phyloP scores from a whole-genome alignment of 2,329 filamentous ascomycete species.

The Claviceps cyperi region DNA sequence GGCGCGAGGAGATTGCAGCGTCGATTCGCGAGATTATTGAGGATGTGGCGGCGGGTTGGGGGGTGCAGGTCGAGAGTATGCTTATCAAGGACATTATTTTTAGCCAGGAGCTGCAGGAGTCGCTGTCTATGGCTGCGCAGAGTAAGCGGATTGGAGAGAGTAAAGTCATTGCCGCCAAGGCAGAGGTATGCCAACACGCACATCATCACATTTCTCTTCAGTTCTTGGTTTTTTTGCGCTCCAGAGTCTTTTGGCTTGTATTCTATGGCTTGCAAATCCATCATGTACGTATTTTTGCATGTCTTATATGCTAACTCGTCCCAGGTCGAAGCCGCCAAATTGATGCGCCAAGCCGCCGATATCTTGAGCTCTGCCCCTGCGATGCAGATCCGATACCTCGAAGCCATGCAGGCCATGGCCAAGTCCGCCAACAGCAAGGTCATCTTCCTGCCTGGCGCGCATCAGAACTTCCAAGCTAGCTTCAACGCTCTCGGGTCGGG shows the following conservation, averaged over 20 bases:
- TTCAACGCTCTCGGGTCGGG: constrained; percentile 29
- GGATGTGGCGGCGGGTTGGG: constrained; percentile 86
- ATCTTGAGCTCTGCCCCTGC: constrained; percentile 83
- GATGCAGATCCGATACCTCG: constrained; percentile 96
- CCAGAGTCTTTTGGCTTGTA: no score
- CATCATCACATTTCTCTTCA: not conserved
- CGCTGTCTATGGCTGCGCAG: constrained; percentile 94
- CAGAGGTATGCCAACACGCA: constrained; percentile 41
- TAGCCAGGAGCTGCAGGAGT: constrained; percentile 87
- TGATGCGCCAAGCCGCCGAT: constrained; percentile 87
- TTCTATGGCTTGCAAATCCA: no score
- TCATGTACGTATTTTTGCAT: no score
- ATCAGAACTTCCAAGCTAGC: constrained; percentile 38
- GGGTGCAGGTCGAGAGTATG: constrained; percentile 94
- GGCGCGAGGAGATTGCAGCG: constrained; percentile 89
- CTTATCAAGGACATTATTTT: constrained; percentile 99
- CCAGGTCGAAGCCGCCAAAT: constrained; percentile 77
- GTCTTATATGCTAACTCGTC: not conserved
- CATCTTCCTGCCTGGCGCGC: constrained; percentile 58
- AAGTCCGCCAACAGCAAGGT: constrained; percentile 84
- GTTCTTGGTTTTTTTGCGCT: no score
- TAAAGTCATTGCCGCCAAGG: constrained; percentile 94
- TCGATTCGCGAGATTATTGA: constrained; percentile 96
- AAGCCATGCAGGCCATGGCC: constrained; percentile 98
- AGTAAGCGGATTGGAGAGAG: constrained; percentile 96